Conservation (phyloP, 2,329 filamentous ascomycete genomes). For the Ceratocystis smalleyi region DNA sequence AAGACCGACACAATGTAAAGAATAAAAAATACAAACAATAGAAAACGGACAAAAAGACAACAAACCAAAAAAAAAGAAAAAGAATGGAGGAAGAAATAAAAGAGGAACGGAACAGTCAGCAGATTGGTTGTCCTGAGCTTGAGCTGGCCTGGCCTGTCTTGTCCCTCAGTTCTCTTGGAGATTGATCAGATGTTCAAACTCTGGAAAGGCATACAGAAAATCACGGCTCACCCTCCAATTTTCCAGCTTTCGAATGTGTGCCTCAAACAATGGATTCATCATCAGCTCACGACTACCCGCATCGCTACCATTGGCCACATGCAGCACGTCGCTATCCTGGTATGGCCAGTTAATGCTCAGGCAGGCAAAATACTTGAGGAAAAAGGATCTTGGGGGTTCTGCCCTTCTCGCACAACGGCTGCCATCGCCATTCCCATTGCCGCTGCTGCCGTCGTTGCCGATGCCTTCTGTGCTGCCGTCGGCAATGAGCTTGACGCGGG, state of each 20-base stretch:
- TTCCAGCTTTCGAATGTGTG: conserved; percentile 55
- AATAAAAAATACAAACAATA: neutral
- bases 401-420: neutral
- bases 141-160: too few relatives aligned
- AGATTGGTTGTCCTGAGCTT: too few relatives aligned
- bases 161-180: conserved; percentile 8
- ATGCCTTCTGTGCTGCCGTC: neutral
- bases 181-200: conserved; percentile 15
- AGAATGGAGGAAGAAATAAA: neutral
- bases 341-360: conserved; percentile 75
- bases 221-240: conserved; percentile 68
- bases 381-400: conserved; percentile 35
- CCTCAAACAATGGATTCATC: conserved; percentile 77
- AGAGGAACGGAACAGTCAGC: conserved; percentile 3
- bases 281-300: conserved; percentile 37
- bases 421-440: conserved; percentile 20
- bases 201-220: conserved; percentile 52
- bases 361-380: conserved; percentile 64
- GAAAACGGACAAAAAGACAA: neutral
- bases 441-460: conserved; percentile 24
- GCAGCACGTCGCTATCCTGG: conserved; percentile 52
- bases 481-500: conserved; percentile 51
- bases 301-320: conserved; percentile 38
- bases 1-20: neutral
- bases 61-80: neutral